phyloP scores from a whole-genome alignment of 768 basidiomycete genomes.

The Boletus rubropictus region DNA sequence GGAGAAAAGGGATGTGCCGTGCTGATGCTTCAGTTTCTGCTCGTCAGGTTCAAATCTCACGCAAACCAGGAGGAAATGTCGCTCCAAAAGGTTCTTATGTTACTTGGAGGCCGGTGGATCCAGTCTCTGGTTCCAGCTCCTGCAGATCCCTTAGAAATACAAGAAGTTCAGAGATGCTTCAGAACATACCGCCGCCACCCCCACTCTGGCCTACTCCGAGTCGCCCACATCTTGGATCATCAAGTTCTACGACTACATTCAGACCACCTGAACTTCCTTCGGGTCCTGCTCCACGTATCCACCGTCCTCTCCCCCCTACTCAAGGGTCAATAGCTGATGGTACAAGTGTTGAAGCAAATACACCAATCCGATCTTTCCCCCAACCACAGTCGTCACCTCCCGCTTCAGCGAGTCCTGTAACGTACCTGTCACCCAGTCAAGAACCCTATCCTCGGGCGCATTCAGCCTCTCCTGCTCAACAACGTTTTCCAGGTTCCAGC shows the following conservation, averaged over 20 bases:
- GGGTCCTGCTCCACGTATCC: conserved; percentile 19
- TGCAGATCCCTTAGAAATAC: conserved; percentile 20
- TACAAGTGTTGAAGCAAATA: conserved; percentile 14
- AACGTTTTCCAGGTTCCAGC: conserved; percentile 21
- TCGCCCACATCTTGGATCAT: conserved; percentile 24
- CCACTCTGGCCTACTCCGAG: conserved; percentile 29
- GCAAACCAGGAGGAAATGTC: conserved; percentile 21
- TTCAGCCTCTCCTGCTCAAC: conserved; percentile 44
- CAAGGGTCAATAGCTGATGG: conserved; percentile 19
- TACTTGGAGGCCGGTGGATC: conserved; percentile 30
- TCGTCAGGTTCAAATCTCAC: conserved; percentile 14
- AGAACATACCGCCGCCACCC: conserved; percentile 12
- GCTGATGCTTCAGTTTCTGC: conserved; percentile 15
- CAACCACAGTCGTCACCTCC: conserved; percentile 25
- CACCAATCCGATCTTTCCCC: conserved; percentile 17
- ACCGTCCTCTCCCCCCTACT: conserved; percentile 29
- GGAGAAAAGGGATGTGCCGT: conserved; percentile 19
- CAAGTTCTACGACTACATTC: conserved; percentile 12
- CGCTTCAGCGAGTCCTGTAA: conserved; percentile 13
- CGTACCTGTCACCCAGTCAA: conserved; percentile 40
- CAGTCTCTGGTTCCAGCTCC: conserved; percentile 32
- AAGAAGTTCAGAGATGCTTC: conserved; percentile 29
- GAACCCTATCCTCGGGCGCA: conserved; percentile 61
- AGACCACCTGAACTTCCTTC: conserved; percentile 18
- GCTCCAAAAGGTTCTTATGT: conserved; percentile 21